Evolutionary conservation across 805 yeast species (phyloP), one percentile per base, ranked within the genome.

Genomic region (Cyberlindnera galapagoensis): DNA sequence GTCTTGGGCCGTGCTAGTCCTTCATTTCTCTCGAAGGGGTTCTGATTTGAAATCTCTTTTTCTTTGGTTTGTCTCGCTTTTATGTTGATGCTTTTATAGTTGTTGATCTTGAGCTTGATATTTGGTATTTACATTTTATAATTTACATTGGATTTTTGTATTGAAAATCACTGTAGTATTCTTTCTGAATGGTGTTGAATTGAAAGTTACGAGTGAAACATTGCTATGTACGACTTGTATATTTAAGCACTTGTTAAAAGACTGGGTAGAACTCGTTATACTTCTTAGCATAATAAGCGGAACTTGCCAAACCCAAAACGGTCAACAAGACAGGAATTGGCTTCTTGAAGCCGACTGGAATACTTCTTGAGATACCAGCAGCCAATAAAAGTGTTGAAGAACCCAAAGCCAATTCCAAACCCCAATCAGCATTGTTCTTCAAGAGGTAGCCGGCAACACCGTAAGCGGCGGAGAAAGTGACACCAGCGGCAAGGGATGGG

Each of bases 401-500:
- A 9, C 76, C 80, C 34, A 87, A 60, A 0, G 95, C 95, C 12
- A 81, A 54, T 53, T 83, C 88, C 43, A 88, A 67, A 26, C 96
- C 96, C 59, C 73, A 74, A 51, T 83, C 87, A 39, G 74, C 76
- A 53, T 85, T 83, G 34, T 77, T 62, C 43, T 73, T 69, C 40
- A 86, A 62, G 43, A 88, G 65, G 57, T 85, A 83, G 12, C 94
- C 90, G 3, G 86, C 78, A 36, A 64, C 51, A n/a, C 80, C 82
- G 52, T 71, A 82, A 18, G 74, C 51, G 3, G 71, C 62, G 10
- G 81, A 67, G 41, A 82, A 63, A 2, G 76, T 57, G 8, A 72
- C 42, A 24, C 97, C 97, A 1, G 90, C 95, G 29, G 75, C 60
- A 34, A 88, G 65, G 0, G 95, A 85, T 15, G 94, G 94, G 22